phyloP scores from a whole-genome alignment of 2,329 filamentous ascomycete genomes.

The Stachybotrys elegans region DNA sequence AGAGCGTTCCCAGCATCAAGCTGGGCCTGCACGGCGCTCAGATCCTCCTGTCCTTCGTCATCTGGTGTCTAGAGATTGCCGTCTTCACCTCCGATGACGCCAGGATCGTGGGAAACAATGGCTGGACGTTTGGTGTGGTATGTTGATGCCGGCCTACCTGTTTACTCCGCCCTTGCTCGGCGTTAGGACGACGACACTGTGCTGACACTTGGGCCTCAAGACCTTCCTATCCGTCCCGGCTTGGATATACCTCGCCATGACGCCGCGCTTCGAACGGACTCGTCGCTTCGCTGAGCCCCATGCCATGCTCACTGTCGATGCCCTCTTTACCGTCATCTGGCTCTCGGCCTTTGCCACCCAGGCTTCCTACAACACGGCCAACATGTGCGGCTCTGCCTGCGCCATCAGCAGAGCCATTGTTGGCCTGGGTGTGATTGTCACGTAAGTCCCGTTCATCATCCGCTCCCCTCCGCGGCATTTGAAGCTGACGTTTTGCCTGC shows the following conservation, averaged over 20 bases:
- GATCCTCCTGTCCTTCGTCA: conserved; percentile 47
- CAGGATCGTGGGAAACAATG: conserved; percentile 51
- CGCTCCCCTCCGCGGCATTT: conserved; percentile 1
- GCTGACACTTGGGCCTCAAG: conserved; percentile 32
- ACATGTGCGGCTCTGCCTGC: conserved; percentile 52
- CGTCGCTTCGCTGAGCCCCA: conserved; percentile 57
- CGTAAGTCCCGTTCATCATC: conserved; percentile 38
- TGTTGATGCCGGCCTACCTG: conserved; percentile 20
- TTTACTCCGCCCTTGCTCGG: not conserved
- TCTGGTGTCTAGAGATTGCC: conserved; percentile 55
- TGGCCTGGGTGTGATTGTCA: conserved; percentile 56
- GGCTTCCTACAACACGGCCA: conserved; percentile 56
- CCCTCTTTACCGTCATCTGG: conserved; percentile 57
- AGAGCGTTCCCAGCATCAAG: conserved; percentile 51
- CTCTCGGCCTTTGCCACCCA: conserved; percentile 62
- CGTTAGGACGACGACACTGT: not conserved
- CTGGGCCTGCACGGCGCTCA: conserved; percentile 53
- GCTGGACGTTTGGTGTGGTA: conserved; percentile 62
- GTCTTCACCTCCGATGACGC: conserved; percentile 48
- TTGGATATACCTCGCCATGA: conserved; percentile 61
- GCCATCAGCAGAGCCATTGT: conserved; percentile 59
- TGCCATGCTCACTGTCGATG: conserved; percentile 55
- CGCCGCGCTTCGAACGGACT: conserved; percentile 58
- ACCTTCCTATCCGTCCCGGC: conserved; percentile 61
- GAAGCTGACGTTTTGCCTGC: conserved; percentile 10